Conservation (phyloP, 345 rosid genomes). For the Citrus reticulata region DNA sequence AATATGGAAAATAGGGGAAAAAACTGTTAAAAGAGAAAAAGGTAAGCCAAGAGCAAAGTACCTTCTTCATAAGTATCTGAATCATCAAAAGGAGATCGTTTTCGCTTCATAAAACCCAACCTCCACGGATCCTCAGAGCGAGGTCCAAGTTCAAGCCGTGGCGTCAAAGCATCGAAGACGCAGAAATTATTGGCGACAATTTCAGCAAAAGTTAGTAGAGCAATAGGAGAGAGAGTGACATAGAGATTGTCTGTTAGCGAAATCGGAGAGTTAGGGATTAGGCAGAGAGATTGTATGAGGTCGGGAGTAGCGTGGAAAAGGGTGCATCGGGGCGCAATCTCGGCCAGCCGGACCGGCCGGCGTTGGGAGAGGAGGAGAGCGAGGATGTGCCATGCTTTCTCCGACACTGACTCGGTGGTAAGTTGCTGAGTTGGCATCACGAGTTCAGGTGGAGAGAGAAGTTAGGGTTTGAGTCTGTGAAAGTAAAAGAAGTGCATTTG, state of each 20-base stretch:
- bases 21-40: not conserved
- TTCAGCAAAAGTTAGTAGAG: conserved; percentile 21
- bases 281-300: conserved; percentile 38
- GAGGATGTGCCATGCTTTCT: conserved; percentile 58
- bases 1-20: not conserved
- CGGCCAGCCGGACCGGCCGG: conserved; percentile 34
- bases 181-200: conserved; percentile 21
- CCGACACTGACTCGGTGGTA: conserved; percentile 10
- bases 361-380: conserved; percentile 46
- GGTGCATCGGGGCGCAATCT: conserved; percentile 38
- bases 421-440: conserved; percentile 29
- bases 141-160: not conserved
- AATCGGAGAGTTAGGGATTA: conserved; percentile 46
- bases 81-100: conserved; percentile 22
- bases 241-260: conserved; percentile 15
- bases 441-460: conserved; percentile 6
- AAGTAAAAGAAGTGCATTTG: not conserved
- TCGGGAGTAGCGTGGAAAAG: conserved; percentile 37
- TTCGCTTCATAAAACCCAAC: conserved; percentile 28
- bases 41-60: not conserved
- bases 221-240: conserved; percentile 34
- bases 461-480: conserved; percentile 7
- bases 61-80: conserved; percentile 12
- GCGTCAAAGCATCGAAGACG: not conserved
- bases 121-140: not conserved